Conservation (phyloP, 2,329 filamentous ascomycete genomes). For the Talaromyces funiculosus region DNA sequence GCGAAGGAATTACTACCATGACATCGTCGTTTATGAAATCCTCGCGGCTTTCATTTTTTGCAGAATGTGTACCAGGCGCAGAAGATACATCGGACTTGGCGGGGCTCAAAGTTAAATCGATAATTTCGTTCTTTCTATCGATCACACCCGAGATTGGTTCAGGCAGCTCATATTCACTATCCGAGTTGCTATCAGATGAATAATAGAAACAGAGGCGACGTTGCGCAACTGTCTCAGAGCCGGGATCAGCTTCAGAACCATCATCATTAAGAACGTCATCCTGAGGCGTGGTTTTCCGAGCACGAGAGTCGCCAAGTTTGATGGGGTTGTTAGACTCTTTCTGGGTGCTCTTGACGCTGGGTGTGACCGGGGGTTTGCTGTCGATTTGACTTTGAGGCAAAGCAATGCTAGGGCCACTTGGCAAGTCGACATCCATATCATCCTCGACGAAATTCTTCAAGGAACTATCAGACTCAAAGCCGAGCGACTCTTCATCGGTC, state of each 20-base stretch:
- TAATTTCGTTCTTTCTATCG: slow-evolving; percentile 17
- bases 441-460: slow-evolving; percentile 28
- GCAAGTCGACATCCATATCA: slow-evolving; percentile 14
- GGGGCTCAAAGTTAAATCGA: slow-evolving; percentile 32
- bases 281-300: background rate
- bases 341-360: background rate
- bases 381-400: background rate
- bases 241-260: background rate
- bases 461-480: slow-evolving; percentile 25
- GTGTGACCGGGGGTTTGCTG: background rate
- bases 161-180: slow-evolving; percentile 3
- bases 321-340: background rate
- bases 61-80: slow-evolving; percentile 25
- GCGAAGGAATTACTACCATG: slow-evolving; percentile 1
- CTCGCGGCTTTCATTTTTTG: slow-evolving; percentile 20
- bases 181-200: slow-evolving; percentile 11
- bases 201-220: slow-evolving; percentile 8
- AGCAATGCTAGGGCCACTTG: background rate
- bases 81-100: slow-evolving; percentile 4
- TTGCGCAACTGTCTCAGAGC: background rate
- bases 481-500: slow-evolving; percentile 31
- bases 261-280: background rate
- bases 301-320: background rate
- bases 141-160: background rate
- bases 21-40: background rate